phyloP scores from a whole-genome alignment of 495 filamentous ascomycete species.

The Venustampulla echinocandica region DNA sequence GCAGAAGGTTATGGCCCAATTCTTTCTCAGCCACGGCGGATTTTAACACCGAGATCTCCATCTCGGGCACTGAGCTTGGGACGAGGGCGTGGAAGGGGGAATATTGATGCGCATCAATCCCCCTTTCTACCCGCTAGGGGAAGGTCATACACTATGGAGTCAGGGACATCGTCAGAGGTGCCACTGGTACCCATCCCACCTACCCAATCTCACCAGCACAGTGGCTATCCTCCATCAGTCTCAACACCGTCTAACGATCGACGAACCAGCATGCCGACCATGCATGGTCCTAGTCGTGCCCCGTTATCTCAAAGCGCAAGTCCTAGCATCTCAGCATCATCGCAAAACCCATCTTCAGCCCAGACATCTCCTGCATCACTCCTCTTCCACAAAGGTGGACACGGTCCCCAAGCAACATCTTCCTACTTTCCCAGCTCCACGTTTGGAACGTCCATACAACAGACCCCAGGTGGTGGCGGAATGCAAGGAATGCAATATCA shows the following conservation, averaged over 20 bases:
- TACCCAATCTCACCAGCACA: slow-evolving; percentile 17
- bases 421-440: slow-evolving; percentile 24
- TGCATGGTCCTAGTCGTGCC: slow-evolving; percentile 29
- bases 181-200: slow-evolving; percentile 27
- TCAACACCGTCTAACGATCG: slow-evolving; percentile 35
- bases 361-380: slow-evolving; percentile 35
- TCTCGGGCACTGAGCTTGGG: slow-evolving; percentile 34
- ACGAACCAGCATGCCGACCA: slow-evolving; percentile 32
- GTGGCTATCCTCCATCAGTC: slow-evolving; percentile 30
- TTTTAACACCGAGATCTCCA: slow-evolving; percentile 61
- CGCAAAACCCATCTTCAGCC: slow-evolving; percentile 36
- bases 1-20: slow-evolving; percentile 25
- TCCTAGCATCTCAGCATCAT: slow-evolving; percentile 45
- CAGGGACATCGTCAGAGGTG: slow-evolving; percentile 22
- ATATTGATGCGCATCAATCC: slow-evolving; percentile 35
- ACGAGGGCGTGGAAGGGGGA: slow-evolving; percentile 36
- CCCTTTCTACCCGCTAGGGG: slow-evolving; percentile 20
- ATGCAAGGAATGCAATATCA: slow-evolving; percentile 20
- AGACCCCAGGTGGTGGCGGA: slow-evolving; percentile 15
- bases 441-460: slow-evolving; percentile 23
- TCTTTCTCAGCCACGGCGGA: slow-evolving; percentile 35
- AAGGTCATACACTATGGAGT: slow-evolving; percentile 13
- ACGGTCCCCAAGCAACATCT: slow-evolving; percentile 12
- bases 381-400: slow-evolving; percentile 18
- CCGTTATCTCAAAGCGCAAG: slow-evolving; percentile 44